Evolutionary conservation across 2,329 filamentous ascomycete genomes (phyloP).

Genomic region (Scolecobasidium constrictum): DNA sequence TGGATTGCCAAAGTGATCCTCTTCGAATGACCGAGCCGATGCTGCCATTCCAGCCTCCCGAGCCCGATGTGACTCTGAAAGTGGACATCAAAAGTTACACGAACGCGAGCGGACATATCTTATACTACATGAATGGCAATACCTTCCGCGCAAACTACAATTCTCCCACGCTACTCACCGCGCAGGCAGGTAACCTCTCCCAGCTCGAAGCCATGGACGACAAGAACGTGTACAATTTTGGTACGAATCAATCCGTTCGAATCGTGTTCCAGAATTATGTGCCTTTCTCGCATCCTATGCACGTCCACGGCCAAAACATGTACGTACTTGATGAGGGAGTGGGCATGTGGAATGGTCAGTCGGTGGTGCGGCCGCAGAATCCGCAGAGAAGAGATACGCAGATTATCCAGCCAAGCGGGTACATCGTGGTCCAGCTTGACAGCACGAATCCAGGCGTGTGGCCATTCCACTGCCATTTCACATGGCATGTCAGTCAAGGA

Average conservation of each 20-base stretch:
- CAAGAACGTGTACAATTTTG: constrained; percentile 45
- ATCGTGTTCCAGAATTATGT: constrained; percentile 40
- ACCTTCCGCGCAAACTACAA: constrained; percentile 26
- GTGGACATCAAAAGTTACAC: constrained; percentile 18
- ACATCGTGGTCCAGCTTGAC: constrained; percentile 35
- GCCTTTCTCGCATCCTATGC: constrained; percentile 35
- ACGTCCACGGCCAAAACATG: constrained; percentile 56
- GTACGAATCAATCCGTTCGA: constrained; percentile 42
- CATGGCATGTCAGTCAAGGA: constrained; percentile 38
- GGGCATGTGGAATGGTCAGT: constrained; percentile 22
- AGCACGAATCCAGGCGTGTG: constrained; percentile 43
- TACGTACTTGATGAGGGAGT: constrained; percentile 48
- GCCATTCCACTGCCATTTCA: constrained; percentile 33
- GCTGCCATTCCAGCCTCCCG: constrained; percentile 32
- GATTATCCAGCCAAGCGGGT: constrained; percentile 29
- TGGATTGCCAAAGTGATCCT: constrained; percentile 46
- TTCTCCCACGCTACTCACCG: constrained; percentile 24
- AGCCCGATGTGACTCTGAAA: constrained; percentile 12
- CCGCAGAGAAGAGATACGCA: constrained; percentile 42
- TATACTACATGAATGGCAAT: constrained; percentile 16
- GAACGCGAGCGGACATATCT: constrained; percentile 17
- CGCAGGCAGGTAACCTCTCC: constrained; percentile 19
- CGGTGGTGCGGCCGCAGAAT: constrained; percentile 32
- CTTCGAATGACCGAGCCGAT: constrained; percentile 41
- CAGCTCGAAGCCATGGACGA: neutral